Conservation (phyloP, 306 rosid species). For the Delonix regia region DNA sequence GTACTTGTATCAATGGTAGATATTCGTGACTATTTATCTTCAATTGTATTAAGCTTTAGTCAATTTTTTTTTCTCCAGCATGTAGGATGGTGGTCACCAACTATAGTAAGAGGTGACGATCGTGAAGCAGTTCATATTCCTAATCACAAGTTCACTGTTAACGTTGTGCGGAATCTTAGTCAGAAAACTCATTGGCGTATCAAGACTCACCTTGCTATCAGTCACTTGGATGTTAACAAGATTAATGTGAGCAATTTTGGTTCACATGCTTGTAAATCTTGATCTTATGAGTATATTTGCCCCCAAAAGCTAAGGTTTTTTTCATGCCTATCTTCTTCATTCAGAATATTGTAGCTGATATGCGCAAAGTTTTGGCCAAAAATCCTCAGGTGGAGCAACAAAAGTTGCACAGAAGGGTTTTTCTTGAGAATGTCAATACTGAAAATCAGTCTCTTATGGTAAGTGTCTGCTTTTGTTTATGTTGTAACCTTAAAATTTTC, state of each 20-base stretch:
- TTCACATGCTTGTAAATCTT: constrained; percentile 35
- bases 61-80: constrained; percentile 60
- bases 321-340: constrained; percentile 21
- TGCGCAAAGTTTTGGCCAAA: constrained; percentile 98
- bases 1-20: constrained; percentile 11
- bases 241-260: constrained; percentile 75
- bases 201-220: constrained; percentile 86
- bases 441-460: constrained; percentile 96
- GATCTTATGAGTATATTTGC: constrained; percentile 17
- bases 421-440: constrained; percentile 71
- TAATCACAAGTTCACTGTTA: constrained; percentile 95
- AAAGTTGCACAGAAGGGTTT: constrained; percentile 94
- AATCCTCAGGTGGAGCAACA: constrained; percentile 99
- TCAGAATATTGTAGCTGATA: constrained; percentile 92
- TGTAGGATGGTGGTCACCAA: constrained; percentile 99
- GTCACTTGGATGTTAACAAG: constrained; percentile 94
- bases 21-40: constrained; percentile 32
- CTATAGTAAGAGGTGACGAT: constrained; percentile 97
- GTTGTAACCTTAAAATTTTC: neutral
- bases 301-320: constrained; percentile 28
- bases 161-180: constrained; percentile 91
- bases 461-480: constrained; percentile 29
- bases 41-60: constrained; percentile 14
- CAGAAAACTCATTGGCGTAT: constrained; percentile 99
- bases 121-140: constrained; percentile 99